Evolutionary conservation across 164 flowering plant species (phyloP), one percentile per base, ranked within the genome.

Genomic region (Hamamelis virginiana): DNA sequence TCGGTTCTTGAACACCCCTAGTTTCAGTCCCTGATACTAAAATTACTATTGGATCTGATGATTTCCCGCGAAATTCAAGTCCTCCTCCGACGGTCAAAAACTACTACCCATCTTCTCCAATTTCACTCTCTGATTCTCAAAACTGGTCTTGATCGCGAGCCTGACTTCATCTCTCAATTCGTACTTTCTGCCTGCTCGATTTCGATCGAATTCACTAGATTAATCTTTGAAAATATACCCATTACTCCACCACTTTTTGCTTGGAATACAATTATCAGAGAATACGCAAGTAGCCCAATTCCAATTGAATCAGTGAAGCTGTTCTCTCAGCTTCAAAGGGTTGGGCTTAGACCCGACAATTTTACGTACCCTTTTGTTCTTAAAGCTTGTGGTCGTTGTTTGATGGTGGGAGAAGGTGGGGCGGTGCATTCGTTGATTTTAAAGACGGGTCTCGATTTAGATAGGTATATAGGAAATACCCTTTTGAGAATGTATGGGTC

Each of bases 321-420:
- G 33, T 85, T 83, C 69, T 57, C 43, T 19, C 56, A 62, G 15
- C 73, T 85, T 56, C 79, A 18, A 45, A 64, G 69, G 44, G 21
- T 23, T 58, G 82, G 78, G 21, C 66, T 75, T 25, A 71, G 18
- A 55, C 80, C 86, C 0, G 86, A 83, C 25, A 80, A 81, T n/a
- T 87, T 80, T 69, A 80, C 89, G 3, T 84, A 70, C 75, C 85
- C 85, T 23, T 82, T 82, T 68, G 87, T 84, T 3, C 33, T 81
- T 26, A 84, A 84, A 64, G 84, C 85, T 0, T 82, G 86, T 25
- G 84, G 86, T 6, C 75, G 71, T 13, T 75, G 82, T 65, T 78
- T 28, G 27, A 26, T 73, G 76, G 1, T 83, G 3, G 70, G 74
- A 21, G 75, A 27, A 38, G 89, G 86, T 5, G 75, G 77, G 64